Base-by-base conservation (phyloP, 1,139 yeast species). In the Hansenula anomala region DNA sequence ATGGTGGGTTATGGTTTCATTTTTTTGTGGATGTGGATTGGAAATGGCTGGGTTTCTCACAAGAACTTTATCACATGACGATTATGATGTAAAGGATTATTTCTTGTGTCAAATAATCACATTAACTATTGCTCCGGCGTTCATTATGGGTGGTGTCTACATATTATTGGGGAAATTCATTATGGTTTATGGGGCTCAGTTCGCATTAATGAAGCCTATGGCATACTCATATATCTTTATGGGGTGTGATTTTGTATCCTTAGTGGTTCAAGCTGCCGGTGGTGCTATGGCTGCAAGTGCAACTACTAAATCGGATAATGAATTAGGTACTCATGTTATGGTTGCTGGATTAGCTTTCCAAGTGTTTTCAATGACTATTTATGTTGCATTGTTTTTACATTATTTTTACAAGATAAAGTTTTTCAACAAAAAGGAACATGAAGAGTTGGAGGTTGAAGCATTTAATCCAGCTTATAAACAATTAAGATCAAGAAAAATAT, bases 141-240 rank as follows among this genome's bases (percentile, higher is more conserved):
- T 84, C 54, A 62, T 80, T 40, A 80, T 81, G 81, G 94, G 79
- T 2, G 90, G 88, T 3, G 66, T 84, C 11, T 83, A 83, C 60
- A 80, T 74, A 49, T 54, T 77, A 28, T 69, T 83, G 49, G 87
- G 85, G 13, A 82, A 80, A 56, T 47, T 78, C 42, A 75, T 78
- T 36, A 72, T 79, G 19, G 64, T 80, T 12, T 79, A 73, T 54
- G 87, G 88, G 11, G 59, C 71, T 33, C 58, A 66, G 27, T 75
- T 63, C 49, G 75, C 87, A 4, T 56, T 67, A 0, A 60, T 84
- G 42, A 71, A 68, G 48, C 92, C 94, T 4, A 74, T 80, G 76
- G 71, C 72, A 61, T 84, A 82, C 55, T 69, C 82, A 0, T 73
- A 76, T 47, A 61, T 78, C 16, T 80, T 79, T 54, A 71, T 79